These are phyloP conservation scores for Bipolaris sorokiniana DNA, from an alignment of 2,329 filamentous ascomycete species.

Conservation along the genomic window DNA sequence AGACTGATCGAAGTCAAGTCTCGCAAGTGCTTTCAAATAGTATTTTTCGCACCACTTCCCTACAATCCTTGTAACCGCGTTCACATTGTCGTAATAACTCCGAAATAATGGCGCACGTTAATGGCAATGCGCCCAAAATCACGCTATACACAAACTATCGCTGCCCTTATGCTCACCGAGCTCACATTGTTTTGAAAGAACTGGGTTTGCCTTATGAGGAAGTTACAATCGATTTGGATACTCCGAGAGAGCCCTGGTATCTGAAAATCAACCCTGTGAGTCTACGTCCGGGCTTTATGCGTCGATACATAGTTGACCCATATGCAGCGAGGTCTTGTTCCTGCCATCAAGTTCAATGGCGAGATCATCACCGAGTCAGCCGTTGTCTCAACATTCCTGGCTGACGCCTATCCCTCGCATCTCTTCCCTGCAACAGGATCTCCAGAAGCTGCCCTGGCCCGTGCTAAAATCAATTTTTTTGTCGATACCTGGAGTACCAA, in stretches of 20 bases:
- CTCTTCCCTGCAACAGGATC: conserved; percentile 64
- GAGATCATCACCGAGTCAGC: conserved; percentile 75
- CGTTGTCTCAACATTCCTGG: conserved; percentile 74
- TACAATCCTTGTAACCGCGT: neutral
- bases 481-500: conserved; percentile 72
- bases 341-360: conserved; percentile 66
- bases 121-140: conserved; percentile 56
- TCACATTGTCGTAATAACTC: conserved; percentile 1
- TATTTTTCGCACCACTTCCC: neutral
- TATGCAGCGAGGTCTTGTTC: conserved; percentile 71
- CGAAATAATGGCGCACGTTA: conserved; percentile 29
- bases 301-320: neutral
- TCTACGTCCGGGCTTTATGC: neutral
- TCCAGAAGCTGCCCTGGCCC: conserved; percentile 62
- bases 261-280: conserved; percentile 73
- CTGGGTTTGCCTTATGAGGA: conserved; percentile 70
- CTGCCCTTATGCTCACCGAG: conserved; percentile 78
- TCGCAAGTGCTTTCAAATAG: neutral
- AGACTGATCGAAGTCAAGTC: neutral
- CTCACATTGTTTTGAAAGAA: conserved; percentile 73
- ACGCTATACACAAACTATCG: conserved; percentile 72
- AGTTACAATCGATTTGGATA: conserved; percentile 72
- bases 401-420: conserved; percentile 71
- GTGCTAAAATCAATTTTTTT: conserved; percentile 75
- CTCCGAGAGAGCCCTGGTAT: conserved; percentile 74